Conservation (phyloP, 139 green algal genomes). For the Chlorella sp. region DNA sequence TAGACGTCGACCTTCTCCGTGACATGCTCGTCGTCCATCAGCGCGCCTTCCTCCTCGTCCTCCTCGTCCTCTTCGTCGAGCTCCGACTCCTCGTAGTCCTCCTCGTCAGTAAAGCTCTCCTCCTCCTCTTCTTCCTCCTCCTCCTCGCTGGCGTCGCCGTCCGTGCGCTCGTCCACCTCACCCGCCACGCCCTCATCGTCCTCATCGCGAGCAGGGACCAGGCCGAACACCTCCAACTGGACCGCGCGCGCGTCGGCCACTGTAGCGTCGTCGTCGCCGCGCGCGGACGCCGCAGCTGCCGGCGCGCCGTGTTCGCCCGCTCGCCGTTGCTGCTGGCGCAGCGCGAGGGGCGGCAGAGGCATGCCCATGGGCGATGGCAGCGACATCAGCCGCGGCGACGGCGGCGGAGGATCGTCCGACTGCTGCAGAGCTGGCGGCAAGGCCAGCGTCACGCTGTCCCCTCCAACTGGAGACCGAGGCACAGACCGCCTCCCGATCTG, state of each 20-base stretch:
- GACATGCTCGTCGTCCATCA: conserved; percentile 27
- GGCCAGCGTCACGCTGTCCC: too few species aligned
- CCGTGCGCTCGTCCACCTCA: conserved; percentile 16
- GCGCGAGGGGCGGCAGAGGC: neutral
- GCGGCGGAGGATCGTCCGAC: too few species aligned
- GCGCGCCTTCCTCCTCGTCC: neutral
- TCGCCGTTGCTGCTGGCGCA: neutral
- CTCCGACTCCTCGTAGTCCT: neutral
- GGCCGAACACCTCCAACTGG: too few species aligned
- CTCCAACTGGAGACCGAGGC: too few species aligned
- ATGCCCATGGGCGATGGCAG: too few species aligned
- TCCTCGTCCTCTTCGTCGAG: neutral
- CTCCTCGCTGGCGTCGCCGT: conserved; percentile 3
- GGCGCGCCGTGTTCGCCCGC: neutral
- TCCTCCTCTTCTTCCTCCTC: neutral
- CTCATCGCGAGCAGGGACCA: too few species aligned
- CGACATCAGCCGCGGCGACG: too few species aligned
- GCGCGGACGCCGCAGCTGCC: neutral
- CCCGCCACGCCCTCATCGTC: conserved; percentile 1
- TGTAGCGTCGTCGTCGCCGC: too few species aligned
- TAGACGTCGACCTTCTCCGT: conserved; percentile 37
- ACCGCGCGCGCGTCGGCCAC: too few species aligned
- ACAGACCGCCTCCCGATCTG: too few species aligned
- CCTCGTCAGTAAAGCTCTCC: neutral
- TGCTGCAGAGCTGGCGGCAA: too few species aligned